Percentiles rank a stretch among this genome's conserved stretches.
phyloP scores from a whole-genome alignment of 305 asterid species.

The Solanum hybrid region DNA sequence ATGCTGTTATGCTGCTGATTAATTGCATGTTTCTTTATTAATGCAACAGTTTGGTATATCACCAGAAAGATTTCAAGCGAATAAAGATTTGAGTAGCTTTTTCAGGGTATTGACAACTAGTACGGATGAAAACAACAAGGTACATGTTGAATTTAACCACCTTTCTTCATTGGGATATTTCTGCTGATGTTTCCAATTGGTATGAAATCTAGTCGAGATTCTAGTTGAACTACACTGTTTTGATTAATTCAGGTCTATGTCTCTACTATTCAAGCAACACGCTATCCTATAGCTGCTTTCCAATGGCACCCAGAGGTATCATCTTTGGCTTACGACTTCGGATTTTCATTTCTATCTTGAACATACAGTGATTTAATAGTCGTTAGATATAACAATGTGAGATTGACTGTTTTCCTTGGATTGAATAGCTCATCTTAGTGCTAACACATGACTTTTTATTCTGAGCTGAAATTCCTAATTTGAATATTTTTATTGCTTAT shows the following conservation, averaged over 20 bases:
- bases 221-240: not conserved
- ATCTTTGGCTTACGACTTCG: not conserved
- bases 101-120: conserved; percentile 74
- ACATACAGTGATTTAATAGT: not conserved
- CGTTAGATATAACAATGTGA: not conserved
- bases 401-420: no score
- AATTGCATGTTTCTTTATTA: not conserved
- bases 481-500: not conserved
- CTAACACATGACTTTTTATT: no score
- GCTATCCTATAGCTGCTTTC: conserved; percentile 73
- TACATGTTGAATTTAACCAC: conserved; percentile 6
- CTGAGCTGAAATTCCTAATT: not conserved
- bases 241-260: conserved; percentile 56
- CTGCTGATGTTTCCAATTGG: not conserved
- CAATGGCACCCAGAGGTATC: conserved; percentile 98
- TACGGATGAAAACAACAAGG: conserved; percentile 63
- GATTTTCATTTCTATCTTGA: not conserved
- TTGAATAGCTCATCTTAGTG: no score
- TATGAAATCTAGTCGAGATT: not conserved
- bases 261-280: conserved; percentile 62
- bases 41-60: conserved; percentile 69
- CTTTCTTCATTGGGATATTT: not conserved
- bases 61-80: conserved; percentile 51
- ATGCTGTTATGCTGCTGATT: not conserved
- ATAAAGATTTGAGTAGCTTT: conserved; percentile 42